Base-by-base conservation (phyloP, 164 flowering plant genomes). In the Vitis rotundifolia region DNA sequence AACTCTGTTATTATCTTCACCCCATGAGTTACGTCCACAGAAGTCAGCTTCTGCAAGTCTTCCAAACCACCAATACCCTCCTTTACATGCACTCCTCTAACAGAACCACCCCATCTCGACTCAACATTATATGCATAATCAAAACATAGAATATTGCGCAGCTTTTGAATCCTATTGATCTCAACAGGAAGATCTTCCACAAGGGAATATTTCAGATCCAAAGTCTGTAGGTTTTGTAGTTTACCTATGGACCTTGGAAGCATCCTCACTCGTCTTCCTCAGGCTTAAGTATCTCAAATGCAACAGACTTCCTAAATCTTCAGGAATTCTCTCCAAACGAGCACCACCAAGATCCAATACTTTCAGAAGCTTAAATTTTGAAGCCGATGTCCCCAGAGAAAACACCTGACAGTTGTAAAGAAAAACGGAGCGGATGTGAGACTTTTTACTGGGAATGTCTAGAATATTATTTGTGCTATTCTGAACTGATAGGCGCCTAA, bases 211-310 rank as follows among this genome's bases (percentile, higher is more conserved):
- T 75, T 78, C 9, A 83, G 75, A 63, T 83, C 81, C 63, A 83
- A 62, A 3, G 68, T 78, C 63, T 80, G 70, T 3, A 83, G 59
- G 54, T 74, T 68, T 22, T 53, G 29, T 0, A 83, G 80, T 59
- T 65, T 80, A 15, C 73, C 73, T 28, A 75, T 75, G 18, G 79
- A 67, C 15, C 62, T 73, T 47, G 79, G 85, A 28, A 82, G 59
- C 66, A 18, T 9, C 16, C 64, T 70, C 44, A 82, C 54, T 55
- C 51, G 80, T 82, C 3, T 55, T 15, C 49, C 75, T 77, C 28
- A 79, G 10, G 52, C 76, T 76, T 11, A 77, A 49, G 31, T 72
- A 75, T 26, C 74, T 75, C 53, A 82, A 59, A 62, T 69, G 77
- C 9, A 63, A 60, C n/a, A 79, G 29, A 1, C 61, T 59, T 18